These are phyloP conservation scores for Aspergillus panamensis DNA, from an alignment of 495 filamentous ascomycete genomes.

Conservation along the genomic window DNA sequence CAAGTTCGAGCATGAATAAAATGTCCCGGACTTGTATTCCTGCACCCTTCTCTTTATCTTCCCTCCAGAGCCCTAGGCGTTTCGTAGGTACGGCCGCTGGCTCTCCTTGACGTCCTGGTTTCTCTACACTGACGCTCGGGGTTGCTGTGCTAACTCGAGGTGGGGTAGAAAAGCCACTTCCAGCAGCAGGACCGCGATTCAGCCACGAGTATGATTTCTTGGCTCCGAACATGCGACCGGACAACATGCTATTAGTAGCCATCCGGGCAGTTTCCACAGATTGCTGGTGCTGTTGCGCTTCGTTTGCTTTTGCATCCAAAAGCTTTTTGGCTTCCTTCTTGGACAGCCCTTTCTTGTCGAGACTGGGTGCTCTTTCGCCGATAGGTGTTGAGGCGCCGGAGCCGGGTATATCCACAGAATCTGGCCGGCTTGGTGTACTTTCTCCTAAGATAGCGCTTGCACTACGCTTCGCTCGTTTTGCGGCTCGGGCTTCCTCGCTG, in stretches of 20 bases:
- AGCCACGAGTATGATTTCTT: slow-evolving; percentile 49
- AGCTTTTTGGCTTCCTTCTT: slow-evolving; percentile 54
- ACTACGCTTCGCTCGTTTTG: slow-evolving; percentile 48
- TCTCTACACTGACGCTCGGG: slow-evolving; percentile 34
- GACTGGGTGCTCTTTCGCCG: slow-evolving; percentile 40
- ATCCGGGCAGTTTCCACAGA: slow-evolving; percentile 47
- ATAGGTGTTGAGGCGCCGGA: slow-evolving; percentile 44
- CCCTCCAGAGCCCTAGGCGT: slow-evolving; percentile 45
- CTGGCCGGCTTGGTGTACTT: slow-evolving; percentile 28
- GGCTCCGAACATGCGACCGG: slow-evolving; percentile 41
- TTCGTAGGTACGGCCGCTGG: slow-evolving; percentile 27
- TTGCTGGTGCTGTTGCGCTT: slow-evolving; percentile 50
- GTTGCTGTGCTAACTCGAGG: slow-evolving; percentile 36
- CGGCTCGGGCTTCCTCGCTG: slow-evolving; percentile 50
- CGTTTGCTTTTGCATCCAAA: slow-evolving; percentile 46
- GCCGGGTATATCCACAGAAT: slow-evolving; percentile 38
- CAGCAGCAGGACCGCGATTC: slow-evolving; percentile 32
- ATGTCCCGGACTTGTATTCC: slow-evolving; percentile 51
- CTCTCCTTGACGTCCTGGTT: slow-evolving; percentile 30
- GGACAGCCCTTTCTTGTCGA: slow-evolving; percentile 54
- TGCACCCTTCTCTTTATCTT: slow-evolving; percentile 45
- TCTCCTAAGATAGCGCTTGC: slow-evolving; percentile 43
- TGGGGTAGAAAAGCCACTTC: slow-evolving; percentile 42
- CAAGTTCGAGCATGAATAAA: slow-evolving; percentile 48
- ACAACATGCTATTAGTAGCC: slow-evolving; percentile 46